phyloP scores from a whole-genome alignment of 2,329 filamentous ascomycete genomes.

The Ophiobolus disseminans region DNA sequence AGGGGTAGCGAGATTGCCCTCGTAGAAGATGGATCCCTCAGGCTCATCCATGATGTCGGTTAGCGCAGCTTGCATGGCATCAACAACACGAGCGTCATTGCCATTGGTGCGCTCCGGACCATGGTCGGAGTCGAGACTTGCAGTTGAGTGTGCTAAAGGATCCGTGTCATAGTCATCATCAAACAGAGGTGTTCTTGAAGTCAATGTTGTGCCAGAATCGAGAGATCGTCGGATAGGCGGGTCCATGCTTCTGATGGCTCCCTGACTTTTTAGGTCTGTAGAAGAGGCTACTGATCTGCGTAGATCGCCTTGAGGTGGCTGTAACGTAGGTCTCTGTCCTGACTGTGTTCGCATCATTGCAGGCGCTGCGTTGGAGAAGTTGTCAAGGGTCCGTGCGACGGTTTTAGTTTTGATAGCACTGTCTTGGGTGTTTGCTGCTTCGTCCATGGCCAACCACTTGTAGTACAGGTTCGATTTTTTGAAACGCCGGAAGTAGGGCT shows the following conservation, averaged over 20 bases:
- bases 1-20: conserved; percentile 59
- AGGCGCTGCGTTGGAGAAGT: conserved; percentile 36
- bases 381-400: conserved; percentile 37
- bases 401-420: conserved; percentile 34
- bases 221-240: conserved; percentile 69
- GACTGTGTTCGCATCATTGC: conserved; percentile 57
- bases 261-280: conserved; percentile 62
- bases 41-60: conserved; percentile 89
- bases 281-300: conserved; percentile 67
- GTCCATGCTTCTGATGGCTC: conserved; percentile 54
- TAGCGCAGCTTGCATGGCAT: conserved; percentile 90
- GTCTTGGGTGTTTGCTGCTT: conserved; percentile 55
- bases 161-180: conserved; percentile 82
- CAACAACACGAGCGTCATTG: conserved; percentile 80
- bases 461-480: conserved; percentile 94
- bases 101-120: conserved; percentile 52
- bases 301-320: conserved; percentile 57
- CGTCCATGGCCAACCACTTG: conserved; percentile 91
- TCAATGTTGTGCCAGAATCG: conserved; percentile 66
- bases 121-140: conserved; percentile 77
- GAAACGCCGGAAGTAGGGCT: conserved; percentile 81
- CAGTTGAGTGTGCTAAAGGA: conserved; percentile 75
- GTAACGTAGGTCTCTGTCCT: conserved; percentile 47
- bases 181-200: conserved; percentile 67
- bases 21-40: conserved; percentile 71